These are phyloP conservation scores for Yamadazyma akitaensis DNA, from an alignment of 805 yeast species.

Conservation along the genomic window DNA sequence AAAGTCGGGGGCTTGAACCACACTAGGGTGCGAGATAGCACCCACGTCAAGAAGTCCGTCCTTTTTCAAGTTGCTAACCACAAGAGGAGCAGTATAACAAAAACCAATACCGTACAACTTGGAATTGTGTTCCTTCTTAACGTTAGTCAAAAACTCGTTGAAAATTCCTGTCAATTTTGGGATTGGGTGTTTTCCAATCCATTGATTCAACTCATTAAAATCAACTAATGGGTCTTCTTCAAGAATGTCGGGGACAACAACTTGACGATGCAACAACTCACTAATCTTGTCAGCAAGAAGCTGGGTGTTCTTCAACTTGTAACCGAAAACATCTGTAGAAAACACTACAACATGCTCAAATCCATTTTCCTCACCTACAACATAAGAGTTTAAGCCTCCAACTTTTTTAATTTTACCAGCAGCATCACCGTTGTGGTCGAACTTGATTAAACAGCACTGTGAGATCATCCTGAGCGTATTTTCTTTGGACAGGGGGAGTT, in stretches of 20 bases:
- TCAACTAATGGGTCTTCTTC: conserved; percentile 18
- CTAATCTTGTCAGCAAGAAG: conserved; percentile 28
- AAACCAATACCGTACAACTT: conserved; percentile 17
- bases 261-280: conserved; percentile 16
- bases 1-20: conserved; percentile 59
- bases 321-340: conserved; percentile 27
- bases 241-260: conserved; percentile 30
- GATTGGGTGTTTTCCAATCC: conserved; percentile 12
- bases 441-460: conserved; percentile 20
- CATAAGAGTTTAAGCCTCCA: conserved; percentile 27
- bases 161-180: conserved; percentile 9
- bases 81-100: conserved; percentile 24
- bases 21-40: conserved; percentile 79
- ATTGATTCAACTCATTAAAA: conserved; percentile 3
- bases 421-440: conserved; percentile 28
- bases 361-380: conserved; percentile 21
- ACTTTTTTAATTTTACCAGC: conserved; percentile 19
- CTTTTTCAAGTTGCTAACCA: conserved; percentile 27
- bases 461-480: background rate
- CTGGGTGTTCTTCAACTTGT: conserved; percentile 24
- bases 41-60: conserved; percentile 49
- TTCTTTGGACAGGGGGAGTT: no score
- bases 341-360: conserved; percentile 20
- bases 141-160: background rate
- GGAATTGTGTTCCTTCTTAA: background rate